phyloP scores from a whole-genome alignment of 306 rosid genomes.

The Medicago truncatula region MtrunA17r5.0-ANR NC_053048.1:42742501-42743000 shows the following conservation, averaged over 20 bases:
- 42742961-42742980: slow-evolving; percentile 58
- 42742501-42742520: not conserved
- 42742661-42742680: slow-evolving; percentile 5
- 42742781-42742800: not conserved
- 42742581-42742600: not conserved
- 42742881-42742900: slow-evolving; percentile 28
- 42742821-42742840: not conserved
- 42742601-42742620: not conserved
- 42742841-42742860: not conserved
- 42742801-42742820: not conserved
- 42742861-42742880: not conserved
- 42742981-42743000: not conserved
- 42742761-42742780: not conserved
- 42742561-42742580: not conserved
- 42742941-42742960: slow-evolving; percentile 44
- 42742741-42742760: not conserved
- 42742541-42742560: not conserved
- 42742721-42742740: not conserved
- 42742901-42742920: slow-evolving; percentile 35
- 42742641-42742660: slow-evolving; percentile 27
- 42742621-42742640: not conserved
- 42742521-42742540: not conserved
- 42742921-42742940: slow-evolving; percentile 39
- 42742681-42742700: slow-evolving; percentile 19
- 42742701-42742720: not conserved